Evolutionary conservation across 345 rosid genomes (phyloP), one percentile per base, ranked within the genome.

Genomic region (Psidium guajava): DNA sequence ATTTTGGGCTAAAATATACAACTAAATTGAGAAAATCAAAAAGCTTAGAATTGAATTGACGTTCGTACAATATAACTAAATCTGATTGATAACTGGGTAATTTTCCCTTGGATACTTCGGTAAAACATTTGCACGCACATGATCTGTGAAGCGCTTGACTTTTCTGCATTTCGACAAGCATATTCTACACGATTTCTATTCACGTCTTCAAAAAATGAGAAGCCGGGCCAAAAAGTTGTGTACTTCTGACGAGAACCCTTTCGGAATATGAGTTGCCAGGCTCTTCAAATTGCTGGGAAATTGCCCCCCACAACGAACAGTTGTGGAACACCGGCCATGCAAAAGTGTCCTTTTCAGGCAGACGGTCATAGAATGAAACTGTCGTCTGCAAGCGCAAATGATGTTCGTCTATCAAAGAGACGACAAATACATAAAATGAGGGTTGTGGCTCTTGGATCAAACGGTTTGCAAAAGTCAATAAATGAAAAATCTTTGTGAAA

Each of bases 11-110:
- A 69, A 69, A 0, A 2, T 10, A 0, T 36, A 8, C 4, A 0
- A 18, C 0, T 69, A 36, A 32, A 7, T 18, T 36, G 0, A 2
- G 0, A 5, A 61, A 14, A 14, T 61, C 1, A 0, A 28, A 14
- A 8, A 16, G 3, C 2, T 69, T 32, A 16, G 5, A 3, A 9
- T 0, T 32, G 12, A 64, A 15, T 32, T 64, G 11, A 0, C 0
- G n/a, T n/a, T n/a, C n/a, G n/a, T n/a, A n/a, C n/a, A n/a, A n/a
- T n/a, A n/a, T n/a, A n/a, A n/a, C n/a, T n/a, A n/a, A n/a, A n/a
- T n/a, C n/a, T n/a, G n/a, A n/a, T n/a, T n/a, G n/a, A n/a, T n/a
- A n/a, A n/a, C n/a, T n/a, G n/a, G n/a, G n/a, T 28, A 61, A 6
- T 27, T 61, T 61, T 61, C 28, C 32, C 11, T 27, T 27, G 10